A percentile compares a stretch with the other conserved stretches of the same genome.
Evolutionary conservation across 1,139 yeast species (phyloP).

Genomic region (Schwanniomyces etchellsii): DNA sequence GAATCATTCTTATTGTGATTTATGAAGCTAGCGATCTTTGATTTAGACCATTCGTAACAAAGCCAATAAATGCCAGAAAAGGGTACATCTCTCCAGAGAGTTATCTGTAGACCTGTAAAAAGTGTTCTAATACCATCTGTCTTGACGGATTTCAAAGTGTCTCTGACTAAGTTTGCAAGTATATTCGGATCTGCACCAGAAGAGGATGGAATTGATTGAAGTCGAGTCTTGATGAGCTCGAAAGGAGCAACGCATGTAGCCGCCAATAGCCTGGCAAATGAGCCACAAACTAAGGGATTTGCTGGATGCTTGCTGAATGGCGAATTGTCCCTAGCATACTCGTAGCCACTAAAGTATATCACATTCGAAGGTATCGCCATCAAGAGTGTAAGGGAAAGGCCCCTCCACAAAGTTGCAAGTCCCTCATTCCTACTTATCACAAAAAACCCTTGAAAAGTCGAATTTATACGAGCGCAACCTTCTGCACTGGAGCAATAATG

Average conservation of each 20-base stretch:
- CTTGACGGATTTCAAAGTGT: constrained; percentile 50
- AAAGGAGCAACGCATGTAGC: constrained; percentile 86
- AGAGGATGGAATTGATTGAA: constrained; percentile 72
- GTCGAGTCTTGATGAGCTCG: constrained; percentile 79
- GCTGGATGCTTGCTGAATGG: constrained; percentile 47
- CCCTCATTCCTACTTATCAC: constrained; percentile 74
- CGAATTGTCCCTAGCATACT: constrained; percentile 69
- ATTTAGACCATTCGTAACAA: constrained; percentile 53
- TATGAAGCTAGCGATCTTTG: constrained; percentile 17
- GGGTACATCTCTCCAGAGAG: constrained; percentile 97
- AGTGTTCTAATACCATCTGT: constrained; percentile 58
- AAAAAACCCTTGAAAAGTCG: constrained; percentile 70
- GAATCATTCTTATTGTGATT: constrained; percentile 19
- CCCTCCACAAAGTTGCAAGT: constrained; percentile 75
- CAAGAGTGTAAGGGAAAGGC: constrained; percentile 70
- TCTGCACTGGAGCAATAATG: constrained; percentile 31
- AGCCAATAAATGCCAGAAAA: constrained; percentile 96
- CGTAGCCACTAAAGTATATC: constrained; percentile 92
- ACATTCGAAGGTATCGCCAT: constrained; percentile 95
- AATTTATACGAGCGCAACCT: constrained; percentile 31
- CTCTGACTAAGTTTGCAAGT: constrained; percentile 46
- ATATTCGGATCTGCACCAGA: constrained; percentile 28
- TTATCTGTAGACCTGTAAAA: constrained; percentile 80
- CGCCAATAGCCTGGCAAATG: constrained; percentile 75
- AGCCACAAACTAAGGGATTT: constrained; percentile 84